These are phyloP conservation scores for Cyclotella atomus DNA, from an alignment of 108 stramenopile genomes.

Conservation along the genomic window DNA sequence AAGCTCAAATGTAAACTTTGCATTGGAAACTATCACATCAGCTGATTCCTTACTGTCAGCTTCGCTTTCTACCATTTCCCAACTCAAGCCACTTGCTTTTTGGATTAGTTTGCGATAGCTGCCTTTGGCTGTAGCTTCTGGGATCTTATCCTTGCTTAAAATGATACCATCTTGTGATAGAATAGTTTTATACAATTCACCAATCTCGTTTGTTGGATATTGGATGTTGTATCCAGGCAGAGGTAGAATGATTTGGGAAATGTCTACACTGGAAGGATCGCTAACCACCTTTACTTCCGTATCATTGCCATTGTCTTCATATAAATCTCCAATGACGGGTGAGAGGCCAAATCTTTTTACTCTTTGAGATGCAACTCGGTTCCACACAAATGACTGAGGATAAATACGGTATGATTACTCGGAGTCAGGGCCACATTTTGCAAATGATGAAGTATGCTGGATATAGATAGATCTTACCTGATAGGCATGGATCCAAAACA, in stretches of 20 bases:
- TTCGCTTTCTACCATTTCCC: conserved; percentile 21
- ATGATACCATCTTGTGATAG: conserved; percentile 58
- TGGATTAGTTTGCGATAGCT: conserved; percentile 71
- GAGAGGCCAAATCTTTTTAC: conserved; percentile 56
- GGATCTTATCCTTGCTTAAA: conserved; percentile 53
- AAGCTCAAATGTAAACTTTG: conserved; percentile 67
- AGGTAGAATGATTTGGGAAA: conserved; percentile 74
- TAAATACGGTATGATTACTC: too few relatives aligned
- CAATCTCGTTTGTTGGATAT: conserved; percentile 78
- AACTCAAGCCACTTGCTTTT: conserved; percentile 39
- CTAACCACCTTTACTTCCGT: conserved; percentile 27
- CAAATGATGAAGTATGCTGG: not conserved
- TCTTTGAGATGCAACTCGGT: conserved; percentile 46
- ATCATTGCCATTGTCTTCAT: conserved; percentile 30
- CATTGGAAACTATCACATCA: conserved; percentile 22
- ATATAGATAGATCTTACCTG: conserved; percentile 19
- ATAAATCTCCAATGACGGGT: conserved; percentile 71
- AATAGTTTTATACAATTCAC: conserved; percentile 55
- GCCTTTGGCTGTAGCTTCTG: conserved; percentile 79
- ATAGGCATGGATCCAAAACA: conserved; percentile 79
- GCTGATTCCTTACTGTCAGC: conserved; percentile 8
- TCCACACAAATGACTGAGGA: conserved; percentile 27
- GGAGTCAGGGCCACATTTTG: not conserved
- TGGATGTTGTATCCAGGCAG: conserved; percentile 69
- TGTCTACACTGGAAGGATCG: conserved; percentile 33